Conservation (phyloP, 768 basidiomycete genomes). For the Candolleomyces eurysporus region DNA sequence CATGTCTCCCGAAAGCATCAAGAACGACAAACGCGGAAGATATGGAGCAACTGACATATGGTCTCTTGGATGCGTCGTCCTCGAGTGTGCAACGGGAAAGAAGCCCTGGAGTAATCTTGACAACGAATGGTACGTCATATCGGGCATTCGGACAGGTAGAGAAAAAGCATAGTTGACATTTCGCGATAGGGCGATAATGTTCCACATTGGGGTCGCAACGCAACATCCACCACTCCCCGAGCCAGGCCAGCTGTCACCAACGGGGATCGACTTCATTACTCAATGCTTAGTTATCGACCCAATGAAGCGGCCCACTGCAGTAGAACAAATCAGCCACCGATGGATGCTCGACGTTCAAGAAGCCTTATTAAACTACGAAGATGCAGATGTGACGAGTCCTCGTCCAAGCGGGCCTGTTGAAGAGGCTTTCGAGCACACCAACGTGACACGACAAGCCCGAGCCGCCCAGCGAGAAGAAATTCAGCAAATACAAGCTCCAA, state of each 20-base stretch:
- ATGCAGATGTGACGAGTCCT: constrained; percentile 48
- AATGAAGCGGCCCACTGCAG: constrained; percentile 75
- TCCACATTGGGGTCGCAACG: constrained; percentile 95
- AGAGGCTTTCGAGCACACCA: constrained; percentile 47
- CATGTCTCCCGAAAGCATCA: constrained; percentile 98
- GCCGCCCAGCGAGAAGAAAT: constrained; percentile 60
- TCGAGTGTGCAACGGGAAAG: constrained; percentile 93
- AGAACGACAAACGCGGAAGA: constrained; percentile 83
- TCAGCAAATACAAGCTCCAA: constrained; percentile 49
- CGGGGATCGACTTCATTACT: constrained; percentile 93
- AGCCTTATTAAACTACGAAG: constrained; percentile 65
- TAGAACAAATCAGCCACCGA: constrained; percentile 80
- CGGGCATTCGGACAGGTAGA: neutral
- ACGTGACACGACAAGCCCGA: constrained; percentile 54
- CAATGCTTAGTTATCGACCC: constrained; percentile 89
- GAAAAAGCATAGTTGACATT: neutral
- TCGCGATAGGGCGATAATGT: constrained; percentile 93
- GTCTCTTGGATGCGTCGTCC: constrained; percentile 96
- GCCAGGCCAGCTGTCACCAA: constrained; percentile 79
- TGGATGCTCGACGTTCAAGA: constrained; percentile 89
- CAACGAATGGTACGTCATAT: constrained; percentile 84
- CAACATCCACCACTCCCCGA: constrained; percentile 96
- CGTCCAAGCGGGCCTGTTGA: constrained; percentile 41
- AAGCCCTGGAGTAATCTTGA: constrained; percentile 99
- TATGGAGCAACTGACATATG: constrained; percentile 98